A percentile compares a stretch with the other conserved stretches of the same genome.
These are phyloP conservation scores for Plectosphaerella plurivora DNA, from an alignment of 2,329 filamentous ascomycete genomes.

Conservation along the genomic window DNA sequence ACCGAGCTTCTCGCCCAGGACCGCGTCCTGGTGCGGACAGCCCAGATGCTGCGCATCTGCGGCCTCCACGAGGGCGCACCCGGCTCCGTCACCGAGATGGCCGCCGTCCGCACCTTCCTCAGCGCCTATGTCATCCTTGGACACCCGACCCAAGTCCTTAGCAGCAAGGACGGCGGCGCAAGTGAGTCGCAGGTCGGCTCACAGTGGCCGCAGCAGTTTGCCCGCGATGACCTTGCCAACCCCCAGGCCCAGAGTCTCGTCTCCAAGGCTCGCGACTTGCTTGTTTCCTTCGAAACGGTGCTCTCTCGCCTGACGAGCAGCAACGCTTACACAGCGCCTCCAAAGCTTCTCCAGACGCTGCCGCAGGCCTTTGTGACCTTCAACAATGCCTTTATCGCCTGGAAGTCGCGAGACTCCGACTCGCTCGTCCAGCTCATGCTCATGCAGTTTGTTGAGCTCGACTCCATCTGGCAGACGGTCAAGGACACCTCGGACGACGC, in stretches of 20 bases:
- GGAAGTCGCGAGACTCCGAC: conserved; percentile 77
- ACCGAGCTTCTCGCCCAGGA: conserved; percentile 64
- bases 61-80: conserved; percentile 62
- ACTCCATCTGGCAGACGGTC: conserved; percentile 79
- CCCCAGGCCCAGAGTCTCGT: conserved; percentile 67
- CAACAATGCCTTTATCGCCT: conserved; percentile 74
- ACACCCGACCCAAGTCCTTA: conserved; percentile 73
- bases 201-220: conserved; percentile 36
- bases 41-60: conserved; percentile 64
- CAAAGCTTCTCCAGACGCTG: conserved; percentile 56
- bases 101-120: conserved; percentile 69
- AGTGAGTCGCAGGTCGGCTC: conserved; percentile 53
- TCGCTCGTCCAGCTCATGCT: conserved; percentile 80
- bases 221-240: conserved; percentile 52
- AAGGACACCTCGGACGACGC: conserved; percentile 71
- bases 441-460: conserved; percentile 79
- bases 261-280: conserved; percentile 69
- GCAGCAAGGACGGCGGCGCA: conserved; percentile 62
- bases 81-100: conserved; percentile 63
- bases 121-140: conserved; percentile 77
- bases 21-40: conserved; percentile 60
- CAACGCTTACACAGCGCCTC: conserved; percentile 64
- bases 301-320: conserved; percentile 59
- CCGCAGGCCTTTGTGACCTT: conserved; percentile 70
- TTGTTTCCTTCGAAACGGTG: conserved; percentile 74